A percentile compares a stretch with the other conserved stretches of the same genome.
phyloP scores from a whole-genome alignment of 2,329 filamentous ascomycete species.

The Tolypocladium tropicale region DNA sequence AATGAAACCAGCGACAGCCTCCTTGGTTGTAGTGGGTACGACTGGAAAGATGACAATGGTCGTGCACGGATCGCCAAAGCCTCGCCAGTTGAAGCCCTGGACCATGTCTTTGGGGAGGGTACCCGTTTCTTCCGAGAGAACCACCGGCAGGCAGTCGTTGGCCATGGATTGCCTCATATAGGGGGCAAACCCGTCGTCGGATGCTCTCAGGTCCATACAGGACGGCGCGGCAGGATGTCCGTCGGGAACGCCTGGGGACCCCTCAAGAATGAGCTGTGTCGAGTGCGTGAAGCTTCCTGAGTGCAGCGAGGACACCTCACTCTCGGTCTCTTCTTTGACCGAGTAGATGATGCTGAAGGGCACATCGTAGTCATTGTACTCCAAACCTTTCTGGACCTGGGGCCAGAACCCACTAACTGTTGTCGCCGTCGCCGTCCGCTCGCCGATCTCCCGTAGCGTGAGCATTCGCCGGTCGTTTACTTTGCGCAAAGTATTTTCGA shows the following conservation, averaged over 20 bases:
- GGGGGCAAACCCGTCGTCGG: conserved; percentile 63
- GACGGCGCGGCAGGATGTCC: conserved; percentile 51
- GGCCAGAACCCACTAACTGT: conserved; percentile 67
- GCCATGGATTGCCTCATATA: conserved; percentile 67
- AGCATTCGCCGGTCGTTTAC: conserved; percentile 74
- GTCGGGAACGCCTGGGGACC: conserved; percentile 55
- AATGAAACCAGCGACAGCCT: conserved; percentile 66
- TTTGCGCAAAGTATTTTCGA: conserved; percentile 70
- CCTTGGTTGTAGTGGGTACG: conserved; percentile 60
- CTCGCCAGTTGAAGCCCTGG: conserved; percentile 57
- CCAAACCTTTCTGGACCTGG: conserved; percentile 56
- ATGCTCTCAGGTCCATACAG: conserved; percentile 57
- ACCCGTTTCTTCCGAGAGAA: conserved; percentile 56
- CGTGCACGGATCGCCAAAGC: conserved; percentile 59
- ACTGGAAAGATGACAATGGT: conserved; percentile 71
- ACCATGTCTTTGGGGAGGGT: conserved; percentile 56
- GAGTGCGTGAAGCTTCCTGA: conserved; percentile 53
- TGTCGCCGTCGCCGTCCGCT: conserved; percentile 61
- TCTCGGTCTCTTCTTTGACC: conserved; percentile 59
- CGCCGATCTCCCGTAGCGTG: conserved; percentile 66
- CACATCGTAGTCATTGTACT: conserved; percentile 65
- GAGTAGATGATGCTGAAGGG: conserved; percentile 73
- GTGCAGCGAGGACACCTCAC: conserved; percentile 61
- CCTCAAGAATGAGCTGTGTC: conserved; percentile 60
- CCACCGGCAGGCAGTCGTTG: conserved; percentile 52